Evolutionary conservation across 768 basidiomycete species (phyloP).

Genomic region (Suillus subalutaceus): DNA sequence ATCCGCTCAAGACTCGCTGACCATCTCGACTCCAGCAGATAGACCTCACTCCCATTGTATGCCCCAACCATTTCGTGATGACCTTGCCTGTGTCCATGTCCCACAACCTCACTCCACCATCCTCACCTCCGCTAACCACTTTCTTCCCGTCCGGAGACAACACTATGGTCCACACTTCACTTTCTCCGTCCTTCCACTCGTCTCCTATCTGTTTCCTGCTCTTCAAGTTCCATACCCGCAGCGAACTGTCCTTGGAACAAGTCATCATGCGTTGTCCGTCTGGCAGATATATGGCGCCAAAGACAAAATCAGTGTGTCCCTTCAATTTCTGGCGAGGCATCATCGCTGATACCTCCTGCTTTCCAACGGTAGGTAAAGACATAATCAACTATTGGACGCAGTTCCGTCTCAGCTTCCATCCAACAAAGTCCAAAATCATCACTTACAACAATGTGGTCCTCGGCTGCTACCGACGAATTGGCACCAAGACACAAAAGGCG

Average conservation of each 20-base stretch:
- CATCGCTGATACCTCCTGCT: neutral
- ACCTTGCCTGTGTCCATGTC: neutral
- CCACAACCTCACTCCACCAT: neutral
- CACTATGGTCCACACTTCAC: neutral
- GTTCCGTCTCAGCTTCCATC: neutral
- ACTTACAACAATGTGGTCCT: neutral
- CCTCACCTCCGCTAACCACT: neutral
- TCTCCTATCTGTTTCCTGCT: neutral
- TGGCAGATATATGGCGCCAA: neutral
- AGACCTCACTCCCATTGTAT: rapidly evolving
- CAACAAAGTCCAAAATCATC: neutral
- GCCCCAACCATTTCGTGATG: neutral
- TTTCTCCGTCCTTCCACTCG: neutral
- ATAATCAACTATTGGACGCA: neutral
- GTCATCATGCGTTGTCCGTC: neutral
- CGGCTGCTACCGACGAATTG: no score
- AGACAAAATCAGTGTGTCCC: neutral
- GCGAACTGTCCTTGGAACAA: neutral
- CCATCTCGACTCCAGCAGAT: neutral
- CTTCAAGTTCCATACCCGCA: neutral
- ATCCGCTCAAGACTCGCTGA: neutral
- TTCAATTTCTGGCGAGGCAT: neutral
- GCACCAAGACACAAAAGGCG: neutral
- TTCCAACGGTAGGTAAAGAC: neutral
- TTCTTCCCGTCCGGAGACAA: neutral